Evolutionary conservation across 2,329 filamentous ascomycete species (phyloP).

Genomic region (Balansia obtecta): DNA sequence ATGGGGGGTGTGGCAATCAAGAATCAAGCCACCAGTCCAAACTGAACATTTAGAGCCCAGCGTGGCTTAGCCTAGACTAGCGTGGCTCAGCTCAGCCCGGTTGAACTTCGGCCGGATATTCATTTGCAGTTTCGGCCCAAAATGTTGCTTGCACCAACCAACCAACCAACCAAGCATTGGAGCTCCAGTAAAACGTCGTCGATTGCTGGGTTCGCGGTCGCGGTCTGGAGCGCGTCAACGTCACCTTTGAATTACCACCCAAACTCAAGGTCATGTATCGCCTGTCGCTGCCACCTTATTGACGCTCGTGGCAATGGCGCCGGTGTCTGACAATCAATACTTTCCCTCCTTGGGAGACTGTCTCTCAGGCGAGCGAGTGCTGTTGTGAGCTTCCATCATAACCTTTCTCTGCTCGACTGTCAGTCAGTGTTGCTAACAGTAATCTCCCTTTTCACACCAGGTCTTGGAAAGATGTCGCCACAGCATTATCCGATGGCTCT

Average conservation of each 20-base stretch:
- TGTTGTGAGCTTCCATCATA: constrained; percentile 52
- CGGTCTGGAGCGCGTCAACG: constrained; percentile 22
- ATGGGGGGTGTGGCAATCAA: not conserved
- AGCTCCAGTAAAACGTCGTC: constrained; percentile 2
- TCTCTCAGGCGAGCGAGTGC: constrained; percentile 64
- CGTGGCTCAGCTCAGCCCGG: constrained; percentile 6
- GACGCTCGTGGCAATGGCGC: constrained; percentile 54
- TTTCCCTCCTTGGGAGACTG: constrained; percentile 79
- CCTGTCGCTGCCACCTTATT: constrained; percentile 27
- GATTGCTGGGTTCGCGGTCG: constrained; percentile 12
- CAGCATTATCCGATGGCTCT: constrained; percentile 42
- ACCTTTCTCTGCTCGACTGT: not conserved
- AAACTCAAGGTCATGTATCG: constrained; percentile 25
- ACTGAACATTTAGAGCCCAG: no score
- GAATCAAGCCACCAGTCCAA: not conserved
- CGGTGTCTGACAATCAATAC: constrained; percentile 57
- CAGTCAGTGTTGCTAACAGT: not conserved
- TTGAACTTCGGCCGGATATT: constrained; percentile 13
- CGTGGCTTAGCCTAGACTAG: no score
- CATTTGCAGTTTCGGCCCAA: constrained; percentile 17
- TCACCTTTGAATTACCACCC: constrained; percentile 11
- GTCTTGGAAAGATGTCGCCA: constrained; percentile 49
- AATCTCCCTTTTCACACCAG: constrained; percentile 21
- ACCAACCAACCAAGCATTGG: not conserved
- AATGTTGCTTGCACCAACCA: constrained; percentile 10